phyloP scores from a whole-genome alignment of 768 basidiomycete species.

The Chalciporus pseudorubinellus region DNA sequence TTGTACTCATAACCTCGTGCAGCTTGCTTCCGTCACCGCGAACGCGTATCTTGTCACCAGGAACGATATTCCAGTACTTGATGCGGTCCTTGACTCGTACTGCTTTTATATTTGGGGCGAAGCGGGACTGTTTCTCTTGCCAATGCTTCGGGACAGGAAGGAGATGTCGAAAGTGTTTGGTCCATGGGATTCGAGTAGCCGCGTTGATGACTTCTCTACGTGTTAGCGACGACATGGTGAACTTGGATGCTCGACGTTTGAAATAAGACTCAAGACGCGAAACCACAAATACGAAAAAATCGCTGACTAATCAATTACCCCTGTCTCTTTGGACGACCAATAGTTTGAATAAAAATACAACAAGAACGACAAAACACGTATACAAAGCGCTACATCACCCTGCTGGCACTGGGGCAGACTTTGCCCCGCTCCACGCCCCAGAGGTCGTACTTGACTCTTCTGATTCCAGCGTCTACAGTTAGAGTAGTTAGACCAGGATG shows the following conservation, averaged over 20 bases:
- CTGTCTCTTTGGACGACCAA: background rate
- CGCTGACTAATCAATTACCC: slow-evolving; percentile 21
- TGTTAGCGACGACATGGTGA: slow-evolving; percentile 27
- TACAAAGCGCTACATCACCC: slow-evolving; percentile 13
- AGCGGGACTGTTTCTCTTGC: slow-evolving; percentile 42
- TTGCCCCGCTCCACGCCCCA: slow-evolving; percentile 38
- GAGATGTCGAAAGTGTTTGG: slow-evolving; percentile 66
- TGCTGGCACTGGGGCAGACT: slow-evolving; percentile 19
- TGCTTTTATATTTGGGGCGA: slow-evolving; percentile 47
- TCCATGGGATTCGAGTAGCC: slow-evolving; percentile 54
- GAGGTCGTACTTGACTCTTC: slow-evolving; percentile 71
- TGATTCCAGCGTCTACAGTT: slow-evolving; percentile 68
- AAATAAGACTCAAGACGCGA: too few relatives aligned
- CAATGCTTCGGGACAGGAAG: slow-evolving; percentile 57
- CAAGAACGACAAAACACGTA: background rate
- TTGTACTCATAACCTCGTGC: slow-evolving; percentile 71
- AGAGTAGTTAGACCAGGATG: background rate
- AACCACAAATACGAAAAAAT: background rate
- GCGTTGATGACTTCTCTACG: slow-evolving; percentile 42
- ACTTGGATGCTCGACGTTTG: background rate
- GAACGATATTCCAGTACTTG: slow-evolving; percentile 85
- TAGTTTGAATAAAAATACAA: background rate
- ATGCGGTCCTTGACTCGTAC: slow-evolving; percentile 67
- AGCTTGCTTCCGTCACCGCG: slow-evolving; percentile 61
- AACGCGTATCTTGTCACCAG: slow-evolving; percentile 75